A percentile compares a stretch with the other conserved stretches of the same genome.
phyloP scores from a whole-genome alignment of 1,284 basidiomycete genomes.

The Athelia psychrophila region DNA sequence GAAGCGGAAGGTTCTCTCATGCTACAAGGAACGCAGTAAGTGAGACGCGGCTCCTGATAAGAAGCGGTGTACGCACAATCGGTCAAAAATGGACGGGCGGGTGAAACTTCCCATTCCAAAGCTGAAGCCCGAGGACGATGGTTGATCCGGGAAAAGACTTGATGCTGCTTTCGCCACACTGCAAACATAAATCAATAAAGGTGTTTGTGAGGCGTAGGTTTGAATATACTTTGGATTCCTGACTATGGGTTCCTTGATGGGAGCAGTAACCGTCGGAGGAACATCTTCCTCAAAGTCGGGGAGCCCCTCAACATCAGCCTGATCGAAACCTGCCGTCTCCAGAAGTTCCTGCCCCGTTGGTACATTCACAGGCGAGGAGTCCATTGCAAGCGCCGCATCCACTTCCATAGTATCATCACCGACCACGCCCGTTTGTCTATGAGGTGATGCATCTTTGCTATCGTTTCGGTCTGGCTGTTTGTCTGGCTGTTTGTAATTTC shows the following conservation, averaged over 20 bases:
- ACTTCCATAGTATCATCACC: slow-evolving; percentile 3
- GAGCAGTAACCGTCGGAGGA: neutral
- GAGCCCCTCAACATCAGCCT: slow-evolving; percentile 33
- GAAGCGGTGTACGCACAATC: slow-evolving; percentile 38
- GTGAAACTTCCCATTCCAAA: slow-evolving; percentile 2
- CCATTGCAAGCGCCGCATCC: slow-evolving; percentile 7
- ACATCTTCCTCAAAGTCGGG: slow-evolving; percentile 56
- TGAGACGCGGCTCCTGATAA: slow-evolving; percentile 1
- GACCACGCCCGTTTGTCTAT: slow-evolving; percentile 4
- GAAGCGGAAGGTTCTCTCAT: slow-evolving; percentile 15
- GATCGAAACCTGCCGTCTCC: slow-evolving; percentile 39
- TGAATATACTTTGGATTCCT: slow-evolving; percentile 4
- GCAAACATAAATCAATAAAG: neutral
- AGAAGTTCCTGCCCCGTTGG: slow-evolving; percentile 42
- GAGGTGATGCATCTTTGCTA: slow-evolving; percentile 1
- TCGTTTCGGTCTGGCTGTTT: slow-evolving; percentile 2
- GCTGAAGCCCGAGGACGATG: slow-evolving; percentile 18
- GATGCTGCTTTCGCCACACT: slow-evolving; percentile 42
- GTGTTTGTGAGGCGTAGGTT: slow-evolving; percentile 6
- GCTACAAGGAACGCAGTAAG: slow-evolving; percentile 25
- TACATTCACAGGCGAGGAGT: slow-evolving; percentile 20
- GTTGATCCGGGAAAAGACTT: slow-evolving; percentile 39
- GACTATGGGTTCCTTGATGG: neutral
- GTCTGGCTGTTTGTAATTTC: slow-evolving; percentile 4
- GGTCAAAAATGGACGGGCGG: slow-evolving; percentile 53